Percentiles rank a stretch among this genome's conserved stretches.
Evolutionary conservation across 306 rosid species (phyloP).

Genomic region (Lathyrus sativus): DNA sequence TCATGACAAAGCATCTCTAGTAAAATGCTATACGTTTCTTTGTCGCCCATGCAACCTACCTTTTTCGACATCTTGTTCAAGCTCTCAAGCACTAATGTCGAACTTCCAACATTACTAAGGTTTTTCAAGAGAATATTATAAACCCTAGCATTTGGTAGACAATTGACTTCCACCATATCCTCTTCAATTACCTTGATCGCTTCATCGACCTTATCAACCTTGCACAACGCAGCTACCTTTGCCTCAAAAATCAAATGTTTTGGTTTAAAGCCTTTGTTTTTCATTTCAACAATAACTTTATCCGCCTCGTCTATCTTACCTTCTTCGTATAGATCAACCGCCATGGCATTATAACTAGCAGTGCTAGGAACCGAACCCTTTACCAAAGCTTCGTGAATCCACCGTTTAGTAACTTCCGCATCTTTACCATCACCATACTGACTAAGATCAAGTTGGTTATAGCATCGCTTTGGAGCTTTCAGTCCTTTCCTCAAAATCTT

Average conservation of each 20-base stretch:
- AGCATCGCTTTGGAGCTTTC: constrained; percentile 51
- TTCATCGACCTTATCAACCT: constrained; percentile 39
- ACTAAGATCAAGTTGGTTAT: constrained; percentile 40
- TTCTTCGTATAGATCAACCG: constrained; percentile 50
- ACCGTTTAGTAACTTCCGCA: constrained; percentile 37
- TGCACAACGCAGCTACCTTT: constrained; percentile 52
- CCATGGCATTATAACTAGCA: constrained; percentile 55
- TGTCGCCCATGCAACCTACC: constrained; percentile 40
- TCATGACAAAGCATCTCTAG: constrained; percentile 50
- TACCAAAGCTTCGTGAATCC: constrained; percentile 55
- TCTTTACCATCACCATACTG: constrained; percentile 28
- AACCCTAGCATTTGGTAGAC: constrained; percentile 46
- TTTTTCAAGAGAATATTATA: constrained; percentile 43
- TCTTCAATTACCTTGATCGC: constrained; percentile 54
- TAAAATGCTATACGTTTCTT: constrained; percentile 45
- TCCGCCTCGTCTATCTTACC: constrained; percentile 51
- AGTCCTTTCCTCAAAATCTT: constrained; percentile 64
- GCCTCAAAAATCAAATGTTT: constrained; percentile 48
- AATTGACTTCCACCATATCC: constrained; percentile 48
- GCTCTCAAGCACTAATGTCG: constrained; percentile 38
- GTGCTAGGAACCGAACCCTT: constrained; percentile 51
- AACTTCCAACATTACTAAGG: constrained; percentile 38
- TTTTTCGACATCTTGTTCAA: constrained; percentile 51
- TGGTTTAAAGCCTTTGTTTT: constrained; percentile 47
- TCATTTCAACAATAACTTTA: constrained; percentile 50